These are phyloP conservation scores for Phytophthora citrophthora DNA, from an alignment of 352 stramenopile genomes.

Conservation along the genomic window DNA sequence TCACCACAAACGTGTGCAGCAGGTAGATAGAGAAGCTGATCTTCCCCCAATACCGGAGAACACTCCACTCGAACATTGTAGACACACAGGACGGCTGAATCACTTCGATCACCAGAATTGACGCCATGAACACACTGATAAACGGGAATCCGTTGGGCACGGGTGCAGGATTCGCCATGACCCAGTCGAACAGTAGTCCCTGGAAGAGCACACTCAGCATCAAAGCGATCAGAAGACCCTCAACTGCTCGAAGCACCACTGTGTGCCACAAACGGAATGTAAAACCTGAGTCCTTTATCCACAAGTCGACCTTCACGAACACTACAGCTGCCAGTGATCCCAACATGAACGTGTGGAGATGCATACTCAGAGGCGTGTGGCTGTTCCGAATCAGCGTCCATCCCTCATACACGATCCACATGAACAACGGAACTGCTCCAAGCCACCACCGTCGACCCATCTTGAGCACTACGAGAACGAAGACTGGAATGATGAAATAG, in stretches of 20 bases:
- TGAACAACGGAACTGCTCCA: conserved; percentile 25
- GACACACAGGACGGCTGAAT: conserved; percentile 41
- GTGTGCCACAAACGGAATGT: conserved; percentile 24
- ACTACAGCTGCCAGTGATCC: conserved; percentile 44
- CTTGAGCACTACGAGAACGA: conserved; percentile 32
- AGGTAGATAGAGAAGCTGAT: conserved; percentile 58
- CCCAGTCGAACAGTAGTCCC: conserved; percentile 45
- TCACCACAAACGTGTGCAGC: conserved; percentile 49
- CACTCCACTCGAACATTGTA: conserved; percentile 45
- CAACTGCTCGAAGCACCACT: conserved; percentile 17
- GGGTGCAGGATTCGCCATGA: conserved; percentile 32
- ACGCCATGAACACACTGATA: conserved; percentile 32
- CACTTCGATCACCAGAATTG: conserved; percentile 46
- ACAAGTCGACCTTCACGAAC: conserved; percentile 30
- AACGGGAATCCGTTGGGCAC: conserved; percentile 27
- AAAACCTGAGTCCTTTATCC: conserved; percentile 29
- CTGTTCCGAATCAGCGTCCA: conserved; percentile 27
- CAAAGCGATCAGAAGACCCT: conserved; percentile 26
- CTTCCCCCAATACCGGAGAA: conserved; percentile 46
- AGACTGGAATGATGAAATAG: conserved; percentile 49
- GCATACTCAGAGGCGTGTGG: conserved; percentile 31
- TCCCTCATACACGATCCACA: conserved; percentile 31
- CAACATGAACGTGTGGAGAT: conserved; percentile 41
- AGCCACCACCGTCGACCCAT: conserved; percentile 39
- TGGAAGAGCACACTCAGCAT: conserved; percentile 39